Evolutionary conservation across 257 asterid species (phyloP).

Genomic region (Gardenia jasminoides): DNA sequence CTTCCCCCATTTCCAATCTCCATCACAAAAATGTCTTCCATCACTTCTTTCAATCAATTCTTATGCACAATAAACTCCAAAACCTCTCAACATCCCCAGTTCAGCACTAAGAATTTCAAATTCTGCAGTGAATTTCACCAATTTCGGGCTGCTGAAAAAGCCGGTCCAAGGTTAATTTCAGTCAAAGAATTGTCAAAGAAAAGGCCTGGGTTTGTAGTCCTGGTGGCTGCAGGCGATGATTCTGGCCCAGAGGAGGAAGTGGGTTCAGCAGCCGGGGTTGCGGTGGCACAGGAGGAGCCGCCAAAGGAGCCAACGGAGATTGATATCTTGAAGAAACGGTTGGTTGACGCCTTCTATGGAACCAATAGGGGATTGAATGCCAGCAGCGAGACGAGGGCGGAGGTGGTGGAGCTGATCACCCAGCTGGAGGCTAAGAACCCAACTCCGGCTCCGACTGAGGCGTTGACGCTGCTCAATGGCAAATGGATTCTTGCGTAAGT

Average conservation of each 20-base stretch:
- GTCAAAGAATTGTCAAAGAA: slow-evolving; percentile 6
- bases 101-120: slow-evolving; percentile 14
- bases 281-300: slow-evolving; percentile 41
- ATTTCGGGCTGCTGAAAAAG: slow-evolving; percentile 19
- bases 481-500: slow-evolving; percentile 66
- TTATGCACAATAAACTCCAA: slow-evolving; percentile 18
- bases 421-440: slow-evolving; percentile 83
- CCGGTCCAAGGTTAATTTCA: slow-evolving; percentile 15
- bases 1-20: neutral
- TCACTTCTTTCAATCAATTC: slow-evolving; percentile 42
- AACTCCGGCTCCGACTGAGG: slow-evolving; percentile 85
- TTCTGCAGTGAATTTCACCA: slow-evolving; percentile 30
- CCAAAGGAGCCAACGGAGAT: slow-evolving; percentile 43
- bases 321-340: slow-evolving; percentile 56
- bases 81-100: slow-evolving; percentile 14
- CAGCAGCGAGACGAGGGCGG: slow-evolving; percentile 80
- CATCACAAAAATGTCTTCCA: slow-evolving; percentile 53
- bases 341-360: slow-evolving; percentile 70
- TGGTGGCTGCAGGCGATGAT: slow-evolving; percentile 44
- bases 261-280: slow-evolving; percentile 35
- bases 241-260: slow-evolving; percentile 49
- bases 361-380: slow-evolving; percentile 79
- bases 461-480: slow-evolving; percentile 76
- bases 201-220: slow-evolving; percentile 23
- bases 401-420: slow-evolving; percentile 77